Base-by-base conservation (phyloP, 2,329 filamentous ascomycete genomes). In the Chrysosporium keratinophilum region DNA sequence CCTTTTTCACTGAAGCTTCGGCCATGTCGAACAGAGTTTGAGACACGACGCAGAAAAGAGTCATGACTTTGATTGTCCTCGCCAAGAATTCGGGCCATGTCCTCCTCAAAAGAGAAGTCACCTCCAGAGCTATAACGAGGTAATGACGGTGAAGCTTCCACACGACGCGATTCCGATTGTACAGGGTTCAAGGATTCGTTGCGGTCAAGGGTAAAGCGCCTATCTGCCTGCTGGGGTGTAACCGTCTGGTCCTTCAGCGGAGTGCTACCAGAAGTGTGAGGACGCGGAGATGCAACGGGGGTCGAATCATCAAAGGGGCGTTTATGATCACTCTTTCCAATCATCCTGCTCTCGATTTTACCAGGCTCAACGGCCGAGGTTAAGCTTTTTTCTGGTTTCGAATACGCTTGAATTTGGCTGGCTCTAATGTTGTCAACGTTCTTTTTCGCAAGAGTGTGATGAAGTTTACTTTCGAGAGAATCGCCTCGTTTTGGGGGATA, bases 81-180 rank as follows among this genome's bases (percentile, higher is more conserved):
- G 40, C 83, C 85, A 56, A 95, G 76, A 55, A 96, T 91, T 54
- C 90, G 84, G 52, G 87, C 86, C 81, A 96, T 88, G 65, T 97
- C 93, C 68, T 96, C 90, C 60, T 97, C 91, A 84, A 95, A 83
- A 56, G 86, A 93, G 64, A 96, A 93, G 60, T 95, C 89, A 52
- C 84, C 88, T 50, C 87, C 88, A 42, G 80, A 78, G 68, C 85
- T 95, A 57, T 80, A 87, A 63, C 84, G 78, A 59, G 85, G 81
- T 58, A 88, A 73, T 62, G 82, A 83, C 9, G 85, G 83, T 9
- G 84, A 87, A 39, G 70, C 69, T 60, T 80, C 79, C 59, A 73
- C 56, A 50, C 66, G 65, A 35, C 64, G 62, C 11, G 64, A 55
- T 42, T 72, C 69, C 11, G 67, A 65, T 34, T 69, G 66, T 1